Conservation (phyloP, 257 asterid species). For the Avicennia marina region DNA sequence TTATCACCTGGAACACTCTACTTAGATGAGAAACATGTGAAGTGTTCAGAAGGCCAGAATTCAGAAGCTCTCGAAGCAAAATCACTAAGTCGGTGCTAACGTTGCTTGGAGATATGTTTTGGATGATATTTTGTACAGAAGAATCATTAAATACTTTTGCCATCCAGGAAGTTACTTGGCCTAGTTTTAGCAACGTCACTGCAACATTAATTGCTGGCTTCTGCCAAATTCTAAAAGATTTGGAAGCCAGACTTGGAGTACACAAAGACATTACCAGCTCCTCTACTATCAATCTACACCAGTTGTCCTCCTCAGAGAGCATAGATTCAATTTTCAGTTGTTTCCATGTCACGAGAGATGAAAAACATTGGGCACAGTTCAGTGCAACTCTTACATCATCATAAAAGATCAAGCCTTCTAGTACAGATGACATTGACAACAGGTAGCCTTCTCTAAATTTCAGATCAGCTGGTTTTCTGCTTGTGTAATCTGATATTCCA, state of each 20-base stretch:
- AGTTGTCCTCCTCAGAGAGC: conserved; percentile 27
- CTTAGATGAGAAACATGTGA: conserved; percentile 54
- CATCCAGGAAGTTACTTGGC: conserved; percentile 56
- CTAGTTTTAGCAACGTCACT: conserved; percentile 51
- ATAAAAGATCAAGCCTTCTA: conserved; percentile 70
- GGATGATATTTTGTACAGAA: conserved; percentile 40
- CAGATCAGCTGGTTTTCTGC: conserved; percentile 28
- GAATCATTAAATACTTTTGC: conserved; percentile 53
- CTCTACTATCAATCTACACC: conserved; percentile 85
- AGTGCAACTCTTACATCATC: conserved; percentile 53
- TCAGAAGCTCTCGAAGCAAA: conserved; percentile 62
- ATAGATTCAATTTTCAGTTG: conserved; percentile 32
- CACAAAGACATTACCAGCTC: conserved; percentile 74
- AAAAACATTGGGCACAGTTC: conserved; percentile 67
- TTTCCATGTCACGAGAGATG: conserved; percentile 55
- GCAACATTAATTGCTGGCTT: conserved; percentile 67
- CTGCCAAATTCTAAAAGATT: conserved; percentile 42
- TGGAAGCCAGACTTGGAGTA: conserved; percentile 52
- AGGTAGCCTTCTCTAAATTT: conserved; percentile 45
- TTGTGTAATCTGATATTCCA: conserved; percentile 35
- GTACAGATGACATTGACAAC: conserved; percentile 43
- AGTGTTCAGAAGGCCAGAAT: conserved; percentile 53
- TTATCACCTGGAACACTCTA: conserved; percentile 67
- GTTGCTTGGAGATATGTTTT: conserved; percentile 49
- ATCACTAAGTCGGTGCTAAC: conserved; percentile 55